Percentiles rank a stretch among this genome's conserved stretches.
phyloP scores from a whole-genome alignment of 2,329 filamentous ascomycete species.

The Emydomyces testavorans region DNA sequence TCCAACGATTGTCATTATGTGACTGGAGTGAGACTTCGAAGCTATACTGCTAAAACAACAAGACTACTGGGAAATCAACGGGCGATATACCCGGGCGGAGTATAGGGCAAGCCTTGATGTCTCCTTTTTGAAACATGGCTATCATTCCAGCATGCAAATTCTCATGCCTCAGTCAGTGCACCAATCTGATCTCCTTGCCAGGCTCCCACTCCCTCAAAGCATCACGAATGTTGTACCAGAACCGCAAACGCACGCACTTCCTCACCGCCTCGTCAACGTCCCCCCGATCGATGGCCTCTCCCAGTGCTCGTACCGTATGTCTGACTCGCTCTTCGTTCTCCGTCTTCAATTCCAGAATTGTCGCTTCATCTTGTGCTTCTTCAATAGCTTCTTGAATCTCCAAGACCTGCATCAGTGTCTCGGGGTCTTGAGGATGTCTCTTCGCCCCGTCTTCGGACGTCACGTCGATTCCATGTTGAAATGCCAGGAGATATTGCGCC shows the following conservation, averaged over 20 bases:
- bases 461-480: conserved; percentile 60
- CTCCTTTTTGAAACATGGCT: no score
- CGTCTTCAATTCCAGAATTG: conserved; percentile 53
- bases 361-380: conserved; percentile 49
- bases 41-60: background rate
- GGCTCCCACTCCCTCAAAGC: conserved; percentile 73
- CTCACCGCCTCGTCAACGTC: conserved; percentile 54
- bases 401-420: conserved; percentile 73
- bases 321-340: conserved; percentile 59
- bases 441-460: conserved; percentile 60
- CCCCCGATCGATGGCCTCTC: conserved; percentile 52
- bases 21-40: no score
- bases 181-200: conserved; percentile 48
- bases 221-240: conserved; percentile 82
- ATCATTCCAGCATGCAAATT: background rate
- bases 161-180: conserved; percentile 34
- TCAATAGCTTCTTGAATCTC: conserved; percentile 69
- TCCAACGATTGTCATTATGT: no score
- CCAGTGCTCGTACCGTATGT: conserved; percentile 52
- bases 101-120: no score
- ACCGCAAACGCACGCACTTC: conserved; percentile 68
- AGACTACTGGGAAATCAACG: background rate
- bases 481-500: conserved; percentile 72
- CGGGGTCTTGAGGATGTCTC: conserved; percentile 55
- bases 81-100: background rate